Base-by-base conservation (phyloP, 768 basidiomycete genomes). In the Holtermannia corniformis region DNA sequence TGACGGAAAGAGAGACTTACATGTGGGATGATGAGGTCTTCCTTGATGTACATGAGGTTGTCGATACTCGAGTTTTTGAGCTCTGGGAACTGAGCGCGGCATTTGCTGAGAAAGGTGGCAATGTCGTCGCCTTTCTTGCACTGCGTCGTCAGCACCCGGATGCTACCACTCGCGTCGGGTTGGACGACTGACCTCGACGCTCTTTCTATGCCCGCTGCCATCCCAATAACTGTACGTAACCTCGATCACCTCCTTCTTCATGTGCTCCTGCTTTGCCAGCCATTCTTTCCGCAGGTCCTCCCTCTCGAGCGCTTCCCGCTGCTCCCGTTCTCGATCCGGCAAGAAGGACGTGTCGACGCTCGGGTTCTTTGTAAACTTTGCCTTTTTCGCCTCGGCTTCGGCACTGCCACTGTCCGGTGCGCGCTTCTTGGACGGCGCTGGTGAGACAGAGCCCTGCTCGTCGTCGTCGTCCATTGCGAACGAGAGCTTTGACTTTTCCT, bases 21-120 rank as follows among this genome's bases (percentile, higher is more conserved):
- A 65, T 92, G 90, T 14, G 95, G 95, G 65, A 99, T 90, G 59
- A 99, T 92, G 48, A 99, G 76, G 67, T 99, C 95, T 77, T 99
- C 95, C 81, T 96, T 96, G 73, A 99, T 81, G 74, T 97, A 99
- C 92, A 97, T 97, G 32, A 99, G 74, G 69, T 97, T 99, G 73
- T 99, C 95, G 19, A 87, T 90, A 50, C 82, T 86, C 45, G 91
- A 82, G 7, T 85, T 84, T 50, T 92, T 76, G 37, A 99, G 78
- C 73, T 97, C 92, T 2, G 92, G 86, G 67, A 95, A 88, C 62
- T 97, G 92, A 48, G 81, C 80, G 24, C 92, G 79, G 63, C 91
- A 95, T 72, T 90, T 97, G 65, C 92, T 88, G 60, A 99, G 75
- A 74, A 99, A 96, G 7, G 74, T 75, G 2, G 82, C 80, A 54